Evolutionary conservation across 2,329 filamentous ascomycete species (phyloP).

Genomic region (Ophiostoma angusticollis): DNA sequence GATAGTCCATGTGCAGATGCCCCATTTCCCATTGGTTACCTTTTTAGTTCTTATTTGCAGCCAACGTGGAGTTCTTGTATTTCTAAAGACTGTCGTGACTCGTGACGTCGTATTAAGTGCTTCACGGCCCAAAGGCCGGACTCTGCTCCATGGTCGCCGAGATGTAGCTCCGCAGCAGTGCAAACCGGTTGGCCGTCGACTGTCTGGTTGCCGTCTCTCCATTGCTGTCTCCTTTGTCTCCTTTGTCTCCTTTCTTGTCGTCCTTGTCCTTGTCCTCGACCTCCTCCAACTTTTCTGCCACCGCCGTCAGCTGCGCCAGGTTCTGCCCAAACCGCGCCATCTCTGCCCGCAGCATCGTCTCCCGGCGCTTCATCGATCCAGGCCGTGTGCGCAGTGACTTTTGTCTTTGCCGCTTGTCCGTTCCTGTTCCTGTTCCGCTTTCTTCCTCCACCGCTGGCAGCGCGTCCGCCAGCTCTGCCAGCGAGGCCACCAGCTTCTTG

Average conservation of each 20-base stretch:
- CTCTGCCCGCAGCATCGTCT: constrained; percentile 66
- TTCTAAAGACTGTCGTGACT: too few relatives aligned
- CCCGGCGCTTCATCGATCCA: constrained; percentile 73
- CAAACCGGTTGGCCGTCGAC: constrained; percentile 54
- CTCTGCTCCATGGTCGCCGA: constrained; percentile 82
- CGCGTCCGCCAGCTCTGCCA: constrained; percentile 68
- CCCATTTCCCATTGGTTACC: too few relatives aligned
- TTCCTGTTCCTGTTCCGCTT: constrained; percentile 27
- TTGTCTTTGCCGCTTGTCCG: constrained; percentile 52
- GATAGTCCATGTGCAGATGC: too few relatives aligned
- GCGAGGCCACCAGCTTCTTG: constrained; percentile 65
- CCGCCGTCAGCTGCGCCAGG: constrained; percentile 56
- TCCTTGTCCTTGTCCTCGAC: constrained; percentile 14
- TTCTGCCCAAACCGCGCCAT: constrained; percentile 74
- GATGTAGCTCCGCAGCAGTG: constrained; percentile 71
- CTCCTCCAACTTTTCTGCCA: constrained; percentile 14
- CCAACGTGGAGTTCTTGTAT: too few relatives aligned
- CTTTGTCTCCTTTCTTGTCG: background rate
- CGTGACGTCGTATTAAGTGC: too few relatives aligned
- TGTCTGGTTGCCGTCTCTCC: constrained; percentile 13
- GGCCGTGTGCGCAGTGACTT: constrained; percentile 62
- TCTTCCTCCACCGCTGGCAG: constrained; percentile 50
- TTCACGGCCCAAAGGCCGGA: constrained; percentile 48
- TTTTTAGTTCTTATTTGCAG: constrained; percentile 12
- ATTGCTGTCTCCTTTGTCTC: background rate